Evolutionary conservation across 192 early-diverging fungal genomes (phyloP).

Genomic region (Coemansia sp.): DNA sequence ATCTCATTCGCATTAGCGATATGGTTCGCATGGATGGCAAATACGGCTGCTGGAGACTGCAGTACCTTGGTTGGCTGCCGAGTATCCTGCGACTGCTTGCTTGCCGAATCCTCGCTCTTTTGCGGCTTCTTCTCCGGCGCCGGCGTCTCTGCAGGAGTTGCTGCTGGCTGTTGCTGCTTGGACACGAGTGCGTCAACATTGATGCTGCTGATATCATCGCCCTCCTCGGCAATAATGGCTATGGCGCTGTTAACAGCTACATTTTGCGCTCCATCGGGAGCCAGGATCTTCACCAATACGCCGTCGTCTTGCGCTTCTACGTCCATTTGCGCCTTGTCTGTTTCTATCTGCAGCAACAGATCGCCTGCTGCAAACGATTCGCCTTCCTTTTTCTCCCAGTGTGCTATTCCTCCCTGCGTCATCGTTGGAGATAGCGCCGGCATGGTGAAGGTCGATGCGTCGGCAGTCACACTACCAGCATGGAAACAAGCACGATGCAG

Average conservation of each 20-base stretch:
- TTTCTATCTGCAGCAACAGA: slow-evolving; percentile 92
- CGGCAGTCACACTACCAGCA: slow-evolving; percentile 15
- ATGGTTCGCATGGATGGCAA: slow-evolving; percentile 48
- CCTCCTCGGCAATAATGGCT: slow-evolving; percentile 84
- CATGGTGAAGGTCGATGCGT: slow-evolving; percentile 72
- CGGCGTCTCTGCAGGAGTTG: not conserved
- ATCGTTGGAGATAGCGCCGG: slow-evolving; percentile 99
- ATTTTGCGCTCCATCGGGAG: slow-evolving; percentile 61
- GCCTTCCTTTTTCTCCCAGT: slow-evolving; percentile 93
- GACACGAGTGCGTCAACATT: slow-evolving; percentile 57
- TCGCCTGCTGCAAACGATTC: slow-evolving; percentile 88
- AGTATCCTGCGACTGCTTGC: slow-evolving; percentile 8
- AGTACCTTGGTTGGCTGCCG: slow-evolving; percentile 14
- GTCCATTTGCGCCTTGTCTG: slow-evolving; percentile 99
- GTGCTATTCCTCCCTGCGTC: slow-evolving; percentile 90
- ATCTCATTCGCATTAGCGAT: slow-evolving; percentile 50
- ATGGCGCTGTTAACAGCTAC: slow-evolving; percentile 75
- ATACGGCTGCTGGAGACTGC: slow-evolving; percentile 44
- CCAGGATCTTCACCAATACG: slow-evolving; percentile 89
- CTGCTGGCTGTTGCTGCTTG: not conserved
- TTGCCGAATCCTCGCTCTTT: slow-evolving; percentile 25
- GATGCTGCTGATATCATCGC: slow-evolving; percentile 79
- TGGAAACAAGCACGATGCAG: slow-evolving; percentile 64
- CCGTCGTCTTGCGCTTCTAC: slow-evolving; percentile 99
- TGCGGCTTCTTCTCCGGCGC: not conserved